These are phyloP conservation scores for Isatis tinctoria DNA, from an alignment of 345 rosid species.

Conservation along the genomic window DNA sequence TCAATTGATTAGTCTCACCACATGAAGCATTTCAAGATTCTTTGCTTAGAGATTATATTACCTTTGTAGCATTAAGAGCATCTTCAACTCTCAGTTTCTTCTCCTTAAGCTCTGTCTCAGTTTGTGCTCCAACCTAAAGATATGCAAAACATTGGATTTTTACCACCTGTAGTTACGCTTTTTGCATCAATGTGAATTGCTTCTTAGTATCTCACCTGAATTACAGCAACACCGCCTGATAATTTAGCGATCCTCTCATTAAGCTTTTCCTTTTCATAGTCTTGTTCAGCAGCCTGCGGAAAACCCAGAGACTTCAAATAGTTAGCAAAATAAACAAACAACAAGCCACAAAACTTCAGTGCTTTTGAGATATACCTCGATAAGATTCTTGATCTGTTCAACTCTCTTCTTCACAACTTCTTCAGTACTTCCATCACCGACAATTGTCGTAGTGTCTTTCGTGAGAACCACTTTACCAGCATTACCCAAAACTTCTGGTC, in stretches of 20 bases:
- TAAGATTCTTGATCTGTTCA: constrained; percentile 76
- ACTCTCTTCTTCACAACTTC: constrained; percentile 90
- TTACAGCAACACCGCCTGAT: constrained; percentile 72
- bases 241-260: constrained; percentile 85
- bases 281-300: constrained; percentile 78
- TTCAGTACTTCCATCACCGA: constrained; percentile 94
- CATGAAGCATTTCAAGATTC: neutral
- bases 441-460: constrained; percentile 80
- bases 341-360: neutral
- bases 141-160: neutral
- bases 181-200: neutral
- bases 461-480: constrained; percentile 94
- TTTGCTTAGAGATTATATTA: constrained; percentile 16
- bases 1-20: neutral
- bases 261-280: constrained; percentile 92
- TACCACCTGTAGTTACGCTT: neutral
- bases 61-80: constrained; percentile 95
- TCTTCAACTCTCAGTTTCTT: constrained; percentile 94
- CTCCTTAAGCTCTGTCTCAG: constrained; percentile 85
- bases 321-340: neutral
- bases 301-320: neutral
- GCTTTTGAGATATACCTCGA: constrained; percentile 43
- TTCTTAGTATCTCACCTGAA: constrained; percentile 43
- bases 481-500: constrained; percentile 73
- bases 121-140: constrained; percentile 66